Evolutionary conservation across 345 rosid species (phyloP), one percentile per base, ranked within the genome.

Genomic region (Hibiscus syriacus): DNA sequence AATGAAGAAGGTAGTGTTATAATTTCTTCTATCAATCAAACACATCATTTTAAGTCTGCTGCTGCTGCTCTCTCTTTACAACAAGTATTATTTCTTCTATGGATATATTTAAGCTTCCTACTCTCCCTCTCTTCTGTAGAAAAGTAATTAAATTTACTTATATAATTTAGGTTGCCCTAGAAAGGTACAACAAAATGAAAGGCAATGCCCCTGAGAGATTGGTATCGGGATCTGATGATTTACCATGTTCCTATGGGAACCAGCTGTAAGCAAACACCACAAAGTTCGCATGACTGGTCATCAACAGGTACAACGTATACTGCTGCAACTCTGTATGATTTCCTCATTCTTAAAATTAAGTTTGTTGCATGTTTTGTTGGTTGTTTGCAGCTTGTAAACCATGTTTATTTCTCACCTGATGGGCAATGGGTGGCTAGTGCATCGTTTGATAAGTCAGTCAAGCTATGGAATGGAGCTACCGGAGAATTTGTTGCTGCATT

Each of bases 351-450:
- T 87, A 20, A 87, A 85, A 82, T 77, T 86, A 97, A 94, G 72
- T 97, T 89, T 3, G 3, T n/a, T 13, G 48, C 66, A 19, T 45
- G 29, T 38, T 56, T 46, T 12, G 45, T 55, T 62, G 19, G 45
- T 55, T 72, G 60, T 27, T 74, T 73, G 72, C 90, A 93, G 98
- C 96, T 89, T 65, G 96, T 89, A 61, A 93, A 90, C 76, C 98
- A 93, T 75, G 98, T 87, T 5, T 96, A 89, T 81, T 91, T 94
- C 79, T 94, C 99, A 73, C 99, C 96, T 56, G 92, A 94, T 78
- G 96, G 98, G 66, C 90, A 84, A 72, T 94, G 98, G 99, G 70
- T 94, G 49, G 98, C 98, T 5, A 91, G 99, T 76, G 99, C 99
- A 11, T 94, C 99, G 2, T 94, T 94, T 62, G 99, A 94, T 76